Percentiles rank a stretch among this genome's conserved stretches.
phyloP scores from a whole-genome alignment of 495 filamentous ascomycete species.

The Evernia prunastri region DNA sequence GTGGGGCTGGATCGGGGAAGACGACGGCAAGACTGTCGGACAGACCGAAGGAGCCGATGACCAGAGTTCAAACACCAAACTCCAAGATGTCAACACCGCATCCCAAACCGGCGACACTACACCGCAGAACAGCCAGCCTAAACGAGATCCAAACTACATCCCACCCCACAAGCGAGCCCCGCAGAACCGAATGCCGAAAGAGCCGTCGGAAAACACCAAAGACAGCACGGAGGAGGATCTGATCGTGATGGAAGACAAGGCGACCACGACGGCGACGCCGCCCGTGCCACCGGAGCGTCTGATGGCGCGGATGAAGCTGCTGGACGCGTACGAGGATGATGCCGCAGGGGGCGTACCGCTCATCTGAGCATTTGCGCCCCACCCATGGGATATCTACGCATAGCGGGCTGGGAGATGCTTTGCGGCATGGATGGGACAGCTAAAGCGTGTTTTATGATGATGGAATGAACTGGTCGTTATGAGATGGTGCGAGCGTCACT shows the following conservation, averaged over 20 bases:
- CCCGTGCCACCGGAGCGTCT: not conserved
- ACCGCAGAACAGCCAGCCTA: not conserved
- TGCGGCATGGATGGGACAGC: no score
- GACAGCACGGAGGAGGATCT: not conserved
- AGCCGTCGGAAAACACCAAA: not conserved
- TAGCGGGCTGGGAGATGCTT: constrained; percentile 22
- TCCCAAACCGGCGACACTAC: not conserved
- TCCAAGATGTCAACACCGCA: not conserved
- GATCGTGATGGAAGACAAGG: constrained; percentile 3
- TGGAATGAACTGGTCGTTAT: not conserved
- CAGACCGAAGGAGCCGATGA: not conserved
- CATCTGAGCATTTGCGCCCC: not conserved
- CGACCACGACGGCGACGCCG: not conserved
- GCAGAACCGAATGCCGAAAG: not conserved
- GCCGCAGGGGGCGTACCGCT: constrained; percentile 3
- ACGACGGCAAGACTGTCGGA: not conserved
- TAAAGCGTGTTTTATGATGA: not conserved
- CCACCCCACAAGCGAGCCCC: constrained; percentile 2
- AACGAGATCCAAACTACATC: not conserved
- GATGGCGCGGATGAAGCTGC: not conserved
- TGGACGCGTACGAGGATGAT: not conserved
- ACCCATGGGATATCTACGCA: not conserved
- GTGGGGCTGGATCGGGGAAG: constrained; percentile 3
- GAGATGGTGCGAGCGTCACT: not conserved
- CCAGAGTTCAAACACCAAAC: not conserved